These are phyloP conservation scores for Kuraishia hungarica DNA, from an alignment of 805 yeast species.

Conservation along the genomic window DNA sequence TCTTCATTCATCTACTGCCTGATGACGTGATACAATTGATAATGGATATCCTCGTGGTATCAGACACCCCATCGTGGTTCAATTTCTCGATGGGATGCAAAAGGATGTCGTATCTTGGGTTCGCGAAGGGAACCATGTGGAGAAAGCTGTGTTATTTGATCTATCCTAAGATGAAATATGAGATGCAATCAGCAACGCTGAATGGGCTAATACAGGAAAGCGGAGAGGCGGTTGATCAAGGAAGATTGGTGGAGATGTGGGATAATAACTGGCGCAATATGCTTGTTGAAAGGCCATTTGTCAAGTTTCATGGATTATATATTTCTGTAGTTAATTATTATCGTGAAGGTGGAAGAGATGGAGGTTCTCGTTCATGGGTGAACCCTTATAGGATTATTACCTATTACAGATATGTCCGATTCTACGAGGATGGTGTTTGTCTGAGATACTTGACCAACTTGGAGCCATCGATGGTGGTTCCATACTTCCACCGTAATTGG, in stretches of 20 bases:
- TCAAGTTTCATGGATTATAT: constrained; percentile 78
- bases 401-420: constrained; percentile 78
- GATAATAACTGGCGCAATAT: constrained; percentile 38
- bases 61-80: constrained; percentile 59
- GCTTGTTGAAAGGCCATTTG: constrained; percentile 60
- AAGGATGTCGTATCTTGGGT: constrained; percentile 47
- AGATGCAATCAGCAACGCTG: constrained; percentile 29
- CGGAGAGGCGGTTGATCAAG: constrained; percentile 23
- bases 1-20: constrained; percentile 38
- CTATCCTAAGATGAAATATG: constrained; percentile 48
- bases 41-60: constrained; percentile 34
- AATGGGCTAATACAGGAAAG: constrained; percentile 11
- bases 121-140: constrained; percentile 42
- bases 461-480: constrained; percentile 65
- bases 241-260: constrained; percentile 30
- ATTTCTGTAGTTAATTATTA: constrained; percentile 79
- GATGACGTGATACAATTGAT: constrained; percentile 50
- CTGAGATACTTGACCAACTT: constrained; percentile 59
- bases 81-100: constrained; percentile 51
- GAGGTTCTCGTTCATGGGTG: constrained; percentile 55
- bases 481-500: constrained; percentile 31
- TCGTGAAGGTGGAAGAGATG: constrained; percentile 72
- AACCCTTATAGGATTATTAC: constrained; percentile 80
- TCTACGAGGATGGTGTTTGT: constrained; percentile 71
- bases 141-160: constrained; percentile 37